Evolutionary conservation across 2,329 filamentous ascomycete species (phyloP).

Genomic region (Gliomastix tumulicola): DNA sequence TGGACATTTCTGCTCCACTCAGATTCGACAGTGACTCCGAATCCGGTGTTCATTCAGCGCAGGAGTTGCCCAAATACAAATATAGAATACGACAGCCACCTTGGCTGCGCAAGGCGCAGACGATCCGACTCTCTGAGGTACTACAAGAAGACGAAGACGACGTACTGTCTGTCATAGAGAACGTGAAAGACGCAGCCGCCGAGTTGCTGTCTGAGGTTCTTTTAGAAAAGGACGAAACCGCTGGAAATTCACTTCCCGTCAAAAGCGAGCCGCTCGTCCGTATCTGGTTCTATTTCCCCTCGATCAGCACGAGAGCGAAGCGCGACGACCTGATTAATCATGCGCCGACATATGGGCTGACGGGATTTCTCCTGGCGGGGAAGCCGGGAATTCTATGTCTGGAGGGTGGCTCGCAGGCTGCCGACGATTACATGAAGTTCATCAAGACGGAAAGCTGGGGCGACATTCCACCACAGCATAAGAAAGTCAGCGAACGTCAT

Average conservation of each 20-base stretch:
- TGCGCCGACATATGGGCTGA: conserved; percentile 43
- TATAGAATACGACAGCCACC: conserved; percentile 38
- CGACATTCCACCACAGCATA: conserved; percentile 54
- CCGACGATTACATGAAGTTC: conserved; percentile 55
- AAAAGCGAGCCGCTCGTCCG: conserved; percentile 29
- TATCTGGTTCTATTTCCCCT: conserved; percentile 59
- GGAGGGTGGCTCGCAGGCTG: conserved; percentile 35
- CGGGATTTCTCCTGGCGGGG: conserved; percentile 52
- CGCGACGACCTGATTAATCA: conserved; percentile 48
- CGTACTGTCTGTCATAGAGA: conserved; percentile 35
- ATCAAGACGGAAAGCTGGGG: conserved; percentile 59
- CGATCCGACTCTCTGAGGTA: conserved; percentile 24
- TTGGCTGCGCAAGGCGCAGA: conserved; percentile 44
- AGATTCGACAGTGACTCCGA: conserved; percentile 3
- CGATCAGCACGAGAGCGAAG: conserved; percentile 51
- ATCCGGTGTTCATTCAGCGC: too few species aligned
- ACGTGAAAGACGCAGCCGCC: conserved; percentile 27
- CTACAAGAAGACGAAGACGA: conserved; percentile 32
- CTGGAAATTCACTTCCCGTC: too few species aligned
- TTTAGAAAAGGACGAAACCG: too few species aligned
- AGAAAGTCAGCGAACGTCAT: conserved; percentile 52
- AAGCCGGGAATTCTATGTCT: conserved; percentile 50
- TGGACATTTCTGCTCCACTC: conserved; percentile 27
- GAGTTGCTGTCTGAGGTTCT: conserved; percentile 1
- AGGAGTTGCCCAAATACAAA: conserved; percentile 22